These are phyloP conservation scores for Leccinum variicolor DNA, from an alignment of 768 basidiomycete species.

Conservation along the genomic window DNA sequence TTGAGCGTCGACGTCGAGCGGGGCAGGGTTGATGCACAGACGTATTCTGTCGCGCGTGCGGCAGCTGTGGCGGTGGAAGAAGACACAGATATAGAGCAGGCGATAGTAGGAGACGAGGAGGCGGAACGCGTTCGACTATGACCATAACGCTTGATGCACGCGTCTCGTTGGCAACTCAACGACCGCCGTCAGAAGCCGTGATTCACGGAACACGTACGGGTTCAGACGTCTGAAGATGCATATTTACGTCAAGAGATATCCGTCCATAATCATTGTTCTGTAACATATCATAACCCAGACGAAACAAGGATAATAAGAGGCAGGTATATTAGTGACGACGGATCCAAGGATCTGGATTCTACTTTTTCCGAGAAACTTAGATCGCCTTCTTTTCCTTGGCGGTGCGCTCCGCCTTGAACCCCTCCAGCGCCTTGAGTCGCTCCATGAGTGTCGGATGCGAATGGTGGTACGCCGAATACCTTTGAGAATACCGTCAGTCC, in stretches of 20 bases:
- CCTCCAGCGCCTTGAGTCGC: constrained; percentile 77
- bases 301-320: background rate
- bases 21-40: constrained; percentile 53
- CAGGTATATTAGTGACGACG: background rate
- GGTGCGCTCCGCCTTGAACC: constrained; percentile 45
- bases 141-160: too few species aligned
- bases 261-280: background rate
- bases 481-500: constrained; percentile 21
- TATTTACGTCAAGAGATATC: background rate
- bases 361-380: background rate
- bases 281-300: background rate
- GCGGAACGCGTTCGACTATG: too few species aligned
- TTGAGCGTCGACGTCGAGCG: constrained; percentile 62
- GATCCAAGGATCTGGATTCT: background rate
- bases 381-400: constrained; percentile 26
- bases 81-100: background rate
- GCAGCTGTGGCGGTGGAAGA: background rate
- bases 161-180: background rate
- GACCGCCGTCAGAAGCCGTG: background rate
- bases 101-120: background rate
- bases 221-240: too few species aligned
- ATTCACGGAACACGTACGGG: too few species aligned
- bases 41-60: constrained; percentile 22
- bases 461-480: constrained; percentile 94
- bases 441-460: constrained; percentile 95